phyloP scores from a whole-genome alignment of 441 rosid species.

The Geranium incanum region DNA sequence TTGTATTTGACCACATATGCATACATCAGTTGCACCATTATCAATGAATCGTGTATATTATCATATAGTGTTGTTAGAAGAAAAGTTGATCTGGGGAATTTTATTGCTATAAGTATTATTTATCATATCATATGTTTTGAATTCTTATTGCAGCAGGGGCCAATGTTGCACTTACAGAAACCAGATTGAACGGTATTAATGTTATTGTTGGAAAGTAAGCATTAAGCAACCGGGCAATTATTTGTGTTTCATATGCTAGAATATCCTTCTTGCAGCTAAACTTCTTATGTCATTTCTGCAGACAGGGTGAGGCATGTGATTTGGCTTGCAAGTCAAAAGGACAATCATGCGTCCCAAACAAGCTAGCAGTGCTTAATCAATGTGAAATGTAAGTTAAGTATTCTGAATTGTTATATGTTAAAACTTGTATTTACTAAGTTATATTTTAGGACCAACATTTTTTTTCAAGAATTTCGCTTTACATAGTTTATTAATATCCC shows the following conservation, averaged over 20 bases:
- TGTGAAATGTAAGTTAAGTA: slow-evolving; percentile 61
- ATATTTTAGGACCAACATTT: slow-evolving; percentile 6
- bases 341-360: slow-evolving; percentile 75
- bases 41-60: neutral
- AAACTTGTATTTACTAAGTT: neutral
- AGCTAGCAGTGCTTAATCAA: slow-evolving; percentile 72
- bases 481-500: slow-evolving; percentile 7
- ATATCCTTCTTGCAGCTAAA: slow-evolving; percentile 10
- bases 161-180: slow-evolving; percentile 42
- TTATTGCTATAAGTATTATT: neutral
- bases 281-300: slow-evolving; percentile 25
- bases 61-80: neutral
- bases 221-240: slow-evolving; percentile 22
- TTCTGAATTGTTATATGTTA: neutral
- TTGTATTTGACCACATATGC: slow-evolving; percentile 4
- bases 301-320: slow-evolving; percentile 92
- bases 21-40: neutral
- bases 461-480: neutral
- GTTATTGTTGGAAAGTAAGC: slow-evolving; percentile 60
- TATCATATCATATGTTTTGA: slow-evolving; percentile 7
- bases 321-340: slow-evolving; percentile 71
- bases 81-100: neutral
- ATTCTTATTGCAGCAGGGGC: slow-evolving; percentile 34
- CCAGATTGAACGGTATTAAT: slow-evolving; percentile 69
- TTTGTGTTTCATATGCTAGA: slow-evolving; percentile 15